Conservation (phyloP, 805 yeast species). For the Scheffersomyces lignosus region DNA sequence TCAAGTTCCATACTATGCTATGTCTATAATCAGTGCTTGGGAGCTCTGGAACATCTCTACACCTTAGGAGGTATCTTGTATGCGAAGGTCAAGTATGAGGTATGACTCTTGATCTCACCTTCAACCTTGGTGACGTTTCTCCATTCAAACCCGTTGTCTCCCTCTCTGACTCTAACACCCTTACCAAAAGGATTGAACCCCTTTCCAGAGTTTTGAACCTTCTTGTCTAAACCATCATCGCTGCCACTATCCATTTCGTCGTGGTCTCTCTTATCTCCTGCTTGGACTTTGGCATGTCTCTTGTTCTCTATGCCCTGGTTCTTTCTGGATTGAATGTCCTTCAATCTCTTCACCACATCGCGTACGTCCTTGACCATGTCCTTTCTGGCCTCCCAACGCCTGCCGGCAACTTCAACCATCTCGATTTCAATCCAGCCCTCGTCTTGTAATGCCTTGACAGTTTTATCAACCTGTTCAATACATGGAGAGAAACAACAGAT, state of each 20-base stretch:
- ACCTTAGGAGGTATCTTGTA: conserved; percentile 32
- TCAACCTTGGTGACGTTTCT: conserved; percentile 80
- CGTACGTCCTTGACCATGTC: conserved; percentile 80
- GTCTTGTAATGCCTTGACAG: conserved; percentile 70
- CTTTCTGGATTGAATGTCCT: conserved; percentile 74
- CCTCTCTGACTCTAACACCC: conserved; percentile 82
- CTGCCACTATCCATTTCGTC: conserved; percentile 13
- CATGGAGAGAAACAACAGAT: conserved; percentile 98
- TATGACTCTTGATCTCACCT: conserved; percentile 85
- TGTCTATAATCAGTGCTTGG: too few species aligned
- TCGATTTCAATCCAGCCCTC: conserved; percentile 85
- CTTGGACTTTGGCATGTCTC: conserved; percentile 37
- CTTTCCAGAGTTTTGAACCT: conserved; percentile 36
- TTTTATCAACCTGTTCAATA: conserved; percentile 91
- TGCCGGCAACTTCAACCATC: conserved; percentile 87
- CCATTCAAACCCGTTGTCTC: conserved; percentile 83
- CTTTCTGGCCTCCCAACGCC: conserved; percentile 85
- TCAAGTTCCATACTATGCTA: too few species aligned
- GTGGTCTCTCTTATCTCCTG: conserved; percentile 20
- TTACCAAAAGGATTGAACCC: conserved; percentile 93
- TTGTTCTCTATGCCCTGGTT: conserved; percentile 61
- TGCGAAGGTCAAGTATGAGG: conserved; percentile 93
- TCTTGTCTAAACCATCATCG: conserved; percentile 16
- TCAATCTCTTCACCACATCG: conserved; percentile 74
- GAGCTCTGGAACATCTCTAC: too few species aligned